phyloP scores from a whole-genome alignment of 257 asterid species.

The Primulina eburnea region DNA sequence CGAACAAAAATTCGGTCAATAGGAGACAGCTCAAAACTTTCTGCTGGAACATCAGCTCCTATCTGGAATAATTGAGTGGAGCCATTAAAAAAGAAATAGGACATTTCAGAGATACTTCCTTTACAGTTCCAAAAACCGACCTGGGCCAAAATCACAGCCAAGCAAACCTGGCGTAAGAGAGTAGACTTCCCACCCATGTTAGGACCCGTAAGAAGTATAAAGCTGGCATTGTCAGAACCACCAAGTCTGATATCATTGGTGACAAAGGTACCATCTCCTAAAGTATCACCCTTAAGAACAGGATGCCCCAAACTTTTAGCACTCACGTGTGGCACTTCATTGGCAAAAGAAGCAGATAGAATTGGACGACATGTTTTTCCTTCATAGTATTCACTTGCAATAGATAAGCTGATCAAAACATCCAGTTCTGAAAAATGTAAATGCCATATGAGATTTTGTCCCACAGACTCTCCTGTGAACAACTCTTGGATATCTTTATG shows the following conservation, averaged over 20 bases:
- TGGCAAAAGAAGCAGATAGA: conserved; percentile 38
- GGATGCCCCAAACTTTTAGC: conserved; percentile 92
- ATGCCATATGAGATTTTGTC: conserved; percentile 19
- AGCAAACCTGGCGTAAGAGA: conserved; percentile 89
- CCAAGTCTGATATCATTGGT: conserved; percentile 82
- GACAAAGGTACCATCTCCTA: conserved; percentile 78
- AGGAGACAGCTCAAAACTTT: conserved; percentile 67
- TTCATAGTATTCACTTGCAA: conserved; percentile 79
- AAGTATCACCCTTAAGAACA: conserved; percentile 67
- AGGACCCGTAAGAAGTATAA: conserved; percentile 94
- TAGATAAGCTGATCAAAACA: conserved; percentile 83
- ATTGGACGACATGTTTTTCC: conserved; percentile 79
- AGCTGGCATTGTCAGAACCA: conserved; percentile 60
- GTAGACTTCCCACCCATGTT: conserved; percentile 99
- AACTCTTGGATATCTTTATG: neutral
- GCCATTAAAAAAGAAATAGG: conserved; percentile 23
- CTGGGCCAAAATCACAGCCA: conserved; percentile 96
- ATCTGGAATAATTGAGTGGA: conserved; percentile 48
- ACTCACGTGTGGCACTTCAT: conserved; percentile 57
- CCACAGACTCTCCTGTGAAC: conserved; percentile 6
- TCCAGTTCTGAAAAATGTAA: conserved; percentile 75
- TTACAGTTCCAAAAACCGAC: conserved; percentile 35
- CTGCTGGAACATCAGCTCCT: conserved; percentile 96
- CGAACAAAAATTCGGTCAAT: conserved; percentile 88
- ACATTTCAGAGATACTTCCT: conserved; percentile 16